Percentiles rank a stretch among this genome's conserved stretches.
phyloP scores from a whole-genome alignment of 2,329 filamentous ascomycete species.

The Aspergillus proliferans region DNA sequence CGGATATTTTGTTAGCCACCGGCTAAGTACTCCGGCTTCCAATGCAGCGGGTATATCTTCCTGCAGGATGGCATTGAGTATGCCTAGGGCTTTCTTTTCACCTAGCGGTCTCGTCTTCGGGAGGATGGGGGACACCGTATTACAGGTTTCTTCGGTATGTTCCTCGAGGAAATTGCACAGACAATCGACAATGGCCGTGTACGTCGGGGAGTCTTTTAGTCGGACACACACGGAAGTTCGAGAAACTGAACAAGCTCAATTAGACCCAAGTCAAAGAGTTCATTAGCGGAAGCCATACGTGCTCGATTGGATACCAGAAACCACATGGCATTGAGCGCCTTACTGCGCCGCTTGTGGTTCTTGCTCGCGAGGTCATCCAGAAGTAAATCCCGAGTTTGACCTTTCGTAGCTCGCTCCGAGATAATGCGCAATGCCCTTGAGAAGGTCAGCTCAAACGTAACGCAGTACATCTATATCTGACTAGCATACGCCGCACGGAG shows the following conservation, averaged over 20 bases:
- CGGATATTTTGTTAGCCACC: slow-evolving; percentile 67
- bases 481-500: slow-evolving; percentile 62
- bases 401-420: slow-evolving; percentile 39
- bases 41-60: slow-evolving; percentile 54
- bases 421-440: slow-evolving; percentile 41
- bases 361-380: slow-evolving; percentile 37
- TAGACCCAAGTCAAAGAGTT: not conserved
- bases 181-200: slow-evolving; percentile 35
- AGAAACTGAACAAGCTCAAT: slow-evolving; percentile 20
- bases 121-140: slow-evolving; percentile 32
- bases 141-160: slow-evolving; percentile 28
- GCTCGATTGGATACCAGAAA: slow-evolving; percentile 38
- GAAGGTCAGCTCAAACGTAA: slow-evolving; percentile 27
- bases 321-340: slow-evolving; percentile 38
- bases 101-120: slow-evolving; percentile 36
- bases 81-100: slow-evolving; percentile 38
- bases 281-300: slow-evolving; percentile 21
- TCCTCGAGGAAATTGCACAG: slow-evolving; percentile 37
- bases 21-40: slow-evolving; percentile 60
- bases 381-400: slow-evolving; percentile 33
- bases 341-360: slow-evolving; percentile 29
- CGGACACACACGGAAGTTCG: slow-evolving; percentile 29
- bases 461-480: slow-evolving; percentile 46
- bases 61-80: slow-evolving; percentile 58
- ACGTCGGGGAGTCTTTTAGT: slow-evolving; percentile 31